Base-by-base conservation (phyloP, 164 flowering plant genomes). In the Liriodendron chinense region DNA sequence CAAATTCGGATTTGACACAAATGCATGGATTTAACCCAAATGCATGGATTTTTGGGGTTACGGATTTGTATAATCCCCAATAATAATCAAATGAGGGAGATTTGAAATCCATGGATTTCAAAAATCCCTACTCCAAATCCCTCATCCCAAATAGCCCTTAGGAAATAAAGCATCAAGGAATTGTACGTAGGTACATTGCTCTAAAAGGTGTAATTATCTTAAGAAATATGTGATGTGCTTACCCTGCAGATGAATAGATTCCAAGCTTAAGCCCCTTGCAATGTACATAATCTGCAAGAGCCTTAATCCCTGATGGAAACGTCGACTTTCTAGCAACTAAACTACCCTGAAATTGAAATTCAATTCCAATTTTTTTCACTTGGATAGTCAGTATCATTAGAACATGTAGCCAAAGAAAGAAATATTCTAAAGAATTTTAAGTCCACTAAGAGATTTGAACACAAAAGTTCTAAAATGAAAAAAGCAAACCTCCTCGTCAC, bases 171-270 rank as follows among this genome's bases (percentile, higher is more conserved):
- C 12, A 65, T 28, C 8, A 61, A 65, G 56, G 25, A 68, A n/a
- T n/a, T n/a, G n/a, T 47, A 56, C n/a, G n/a, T n/a, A n/a, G n/a
- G n/a, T n/a, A n/a, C n/a, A 25, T 3, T 10, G 0, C 0, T 53
- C 1, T 53, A 53, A 53, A 12, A 53, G 69, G 16, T 53, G 9
- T 12, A 53, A 53, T 8, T 12, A 53, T 10, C 43, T 12, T 9
- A 16, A 67, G 26, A 34, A 34, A 34, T 3, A 34, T 34, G 28
- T 23, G 16, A 23, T 47, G 9, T 53, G 65, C 69, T 24, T 81
- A 88, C 93, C 93, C 89, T 24, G 90, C 90, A 83, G 88, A 91
- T 68, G 91, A 87, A 80, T 90, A 90, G 59, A 90, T 88, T 77
- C 93, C 93, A 10, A 90, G 86, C 80, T 86, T 88, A 25, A 90